phyloP scores from a whole-genome alignment of 1,284 basidiomycete genomes.

The Papiliotrema laurentii region DNA sequence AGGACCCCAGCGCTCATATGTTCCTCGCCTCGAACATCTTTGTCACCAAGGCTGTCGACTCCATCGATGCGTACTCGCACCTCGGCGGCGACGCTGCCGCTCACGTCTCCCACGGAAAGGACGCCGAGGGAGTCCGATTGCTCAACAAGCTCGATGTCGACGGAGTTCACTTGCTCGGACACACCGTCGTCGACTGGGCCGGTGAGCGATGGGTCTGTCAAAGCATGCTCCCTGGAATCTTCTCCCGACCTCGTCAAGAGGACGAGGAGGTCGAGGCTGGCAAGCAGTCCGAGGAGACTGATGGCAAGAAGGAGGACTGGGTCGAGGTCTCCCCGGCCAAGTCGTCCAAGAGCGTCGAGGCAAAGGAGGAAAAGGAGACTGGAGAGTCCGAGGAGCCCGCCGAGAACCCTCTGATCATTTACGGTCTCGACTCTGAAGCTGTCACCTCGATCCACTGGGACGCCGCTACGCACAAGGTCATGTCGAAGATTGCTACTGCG shows the following conservation, averaged over 20 bases:
- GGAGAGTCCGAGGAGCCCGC: conserved; percentile 14
- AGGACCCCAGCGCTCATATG: conserved; percentile 54
- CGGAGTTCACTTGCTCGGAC: conserved; percentile 72
- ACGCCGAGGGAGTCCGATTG: conserved; percentile 53
- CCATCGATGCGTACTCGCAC: conserved; percentile 54
- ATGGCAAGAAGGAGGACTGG: conserved; percentile 45
- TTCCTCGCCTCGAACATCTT: conserved; percentile 58
- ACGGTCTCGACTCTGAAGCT: conserved; percentile 55
- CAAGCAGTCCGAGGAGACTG: conserved; percentile 26
- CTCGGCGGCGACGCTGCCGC: conserved; percentile 57
- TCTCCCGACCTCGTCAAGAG: conserved; percentile 46
- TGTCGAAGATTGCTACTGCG: conserved; percentile 52
- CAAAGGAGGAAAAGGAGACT: conserved; percentile 18
- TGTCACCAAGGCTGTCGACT: conserved; percentile 56
- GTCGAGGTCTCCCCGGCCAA: conserved; percentile 59
- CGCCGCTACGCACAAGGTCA: conserved; percentile 52
- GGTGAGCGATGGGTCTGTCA: conserved; percentile 59
- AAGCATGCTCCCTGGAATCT: conserved; percentile 56
- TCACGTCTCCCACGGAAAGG: conserved; percentile 56
- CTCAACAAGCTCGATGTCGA: conserved; percentile 61
- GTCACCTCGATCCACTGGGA: conserved; percentile 49
- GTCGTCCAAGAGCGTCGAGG: conserved; percentile 55
- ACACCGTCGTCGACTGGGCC: conserved; percentile 56
- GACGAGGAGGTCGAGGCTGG: conserved; percentile 26
- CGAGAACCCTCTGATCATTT: conserved; percentile 53